Conservation (phyloP, 2,329 filamentous ascomycete genomes). For the Botrytis squamosa region DNA sequence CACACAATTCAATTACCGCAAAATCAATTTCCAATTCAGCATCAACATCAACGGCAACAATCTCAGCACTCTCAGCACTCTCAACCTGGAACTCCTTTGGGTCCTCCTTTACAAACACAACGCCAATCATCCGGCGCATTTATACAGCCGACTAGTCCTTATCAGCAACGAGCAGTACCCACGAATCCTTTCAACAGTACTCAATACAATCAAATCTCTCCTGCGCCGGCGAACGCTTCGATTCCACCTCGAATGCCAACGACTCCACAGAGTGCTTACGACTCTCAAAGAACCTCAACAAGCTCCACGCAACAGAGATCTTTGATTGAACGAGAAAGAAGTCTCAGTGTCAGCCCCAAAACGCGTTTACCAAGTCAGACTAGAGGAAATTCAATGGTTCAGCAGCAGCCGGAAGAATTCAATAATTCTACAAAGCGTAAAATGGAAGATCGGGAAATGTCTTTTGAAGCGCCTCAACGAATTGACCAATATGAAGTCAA, state of each 20-base stretch:
- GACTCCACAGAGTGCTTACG: slow-evolving; percentile 46
- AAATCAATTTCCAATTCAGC: slow-evolving; percentile 33
- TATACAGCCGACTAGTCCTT: slow-evolving; percentile 58
- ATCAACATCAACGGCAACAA: slow-evolving; percentile 37
- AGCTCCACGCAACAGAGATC: slow-evolving; percentile 45
- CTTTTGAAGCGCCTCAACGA: slow-evolving; percentile 27
- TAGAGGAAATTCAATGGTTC: slow-evolving; percentile 24
- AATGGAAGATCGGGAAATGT: slow-evolving; percentile 35
- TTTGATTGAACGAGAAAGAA: slow-evolving; percentile 64
- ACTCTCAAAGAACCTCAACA: slow-evolving; percentile 48
- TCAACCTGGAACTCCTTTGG: slow-evolving; percentile 47
- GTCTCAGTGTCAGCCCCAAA: slow-evolving; percentile 76
- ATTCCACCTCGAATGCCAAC: slow-evolving; percentile 44
- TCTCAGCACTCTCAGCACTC: slow-evolving; percentile 35
- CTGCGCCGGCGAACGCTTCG: slow-evolving; percentile 42
- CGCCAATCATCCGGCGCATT: slow-evolving; percentile 47
- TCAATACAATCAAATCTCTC: slow-evolving; percentile 38
- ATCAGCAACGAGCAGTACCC: slow-evolving; percentile 51
- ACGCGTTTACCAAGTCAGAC: slow-evolving; percentile 52
- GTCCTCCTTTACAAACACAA: slow-evolving; percentile 47
- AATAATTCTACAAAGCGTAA: slow-evolving; percentile 33
- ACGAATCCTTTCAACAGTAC: slow-evolving; percentile 27
- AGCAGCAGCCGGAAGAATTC: slow-evolving; percentile 28
- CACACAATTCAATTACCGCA: slow-evolving; percentile 30
- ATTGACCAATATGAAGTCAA: slow-evolving; percentile 26